Evolutionary conservation across 495 filamentous ascomycete species (phyloP), one percentile per base, ranked within the genome.

Genomic region (Articulospora tetracladia): DNA sequence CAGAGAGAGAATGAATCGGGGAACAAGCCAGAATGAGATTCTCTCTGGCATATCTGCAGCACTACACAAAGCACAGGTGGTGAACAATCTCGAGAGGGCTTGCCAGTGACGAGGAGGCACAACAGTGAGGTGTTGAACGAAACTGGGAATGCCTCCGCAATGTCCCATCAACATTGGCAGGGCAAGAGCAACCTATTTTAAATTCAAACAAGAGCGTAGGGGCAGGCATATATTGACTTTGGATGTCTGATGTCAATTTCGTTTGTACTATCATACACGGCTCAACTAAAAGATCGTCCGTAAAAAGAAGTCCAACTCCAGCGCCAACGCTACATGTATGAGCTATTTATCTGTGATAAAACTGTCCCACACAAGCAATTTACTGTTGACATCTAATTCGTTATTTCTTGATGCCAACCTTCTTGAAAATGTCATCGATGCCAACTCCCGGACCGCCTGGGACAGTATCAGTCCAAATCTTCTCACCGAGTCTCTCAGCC

Each of bases 401-500:
- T 22, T 3, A 24, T 39, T 25, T 36, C 39, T 13, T 49, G 32
- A 88, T 68, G 0, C 83, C 81, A 30, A 80, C 78, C 53, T 76
- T 82, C 46, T 76, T 83, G 55, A 95, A 68, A 28, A 92, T 88
- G 62, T 90, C 87, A 2, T 88, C 83, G 11, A 87, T 71, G 2
- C 81, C 84, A 64, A 83, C 76, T 11, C 80, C 80, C 10, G 84
- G 81, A 20, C 80, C 80, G 7, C 86, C 87, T 10, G 81, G 82
- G 17, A 93, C 86, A 23, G 85, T 79, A 56, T 84, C 82, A 63
- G 77, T 81, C 92, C 92, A 96, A 0, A 87, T 78, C 20, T 81
- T 78, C 20, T 85, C 82, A 4, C 73, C 58, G 8, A 93, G 77
- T 11, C 85, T 80, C 34, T 88, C 76, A 20, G 76, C 78, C 47